Conservation (phyloP, 306 rosid genomes). For the Mucuna pruriens region DNA sequence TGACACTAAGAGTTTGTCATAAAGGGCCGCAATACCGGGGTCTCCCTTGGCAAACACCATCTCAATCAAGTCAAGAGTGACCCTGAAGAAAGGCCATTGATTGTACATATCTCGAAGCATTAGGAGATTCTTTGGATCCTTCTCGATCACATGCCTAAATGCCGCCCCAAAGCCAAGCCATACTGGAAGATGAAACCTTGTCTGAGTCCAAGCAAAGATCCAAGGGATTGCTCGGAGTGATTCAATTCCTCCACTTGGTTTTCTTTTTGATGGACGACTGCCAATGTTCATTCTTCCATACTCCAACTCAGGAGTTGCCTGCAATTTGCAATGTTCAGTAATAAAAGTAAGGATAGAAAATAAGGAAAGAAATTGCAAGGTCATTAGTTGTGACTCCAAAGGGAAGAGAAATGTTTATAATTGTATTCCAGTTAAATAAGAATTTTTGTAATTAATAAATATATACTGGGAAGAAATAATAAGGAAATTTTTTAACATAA, state of each 20-base stretch:
- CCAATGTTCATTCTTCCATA: conserved; percentile 89
- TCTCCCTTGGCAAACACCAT: conserved; percentile 93
- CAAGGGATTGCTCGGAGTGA: conserved; percentile 92
- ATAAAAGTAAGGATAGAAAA: conserved; percentile 4
- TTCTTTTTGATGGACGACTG: conserved; percentile 87
- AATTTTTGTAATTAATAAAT: neutral
- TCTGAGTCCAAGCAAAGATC: conserved; percentile 94
- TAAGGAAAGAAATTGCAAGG: neutral
- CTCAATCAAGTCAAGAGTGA: conserved; percentile 78
- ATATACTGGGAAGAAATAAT: neutral
- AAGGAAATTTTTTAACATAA: neutral
- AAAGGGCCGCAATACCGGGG: conserved; percentile 77
- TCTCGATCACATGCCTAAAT: conserved; percentile 62
- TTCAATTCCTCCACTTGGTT: conserved; percentile 93
- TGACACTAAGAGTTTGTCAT: conserved; percentile 80
- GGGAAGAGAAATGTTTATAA: neutral
- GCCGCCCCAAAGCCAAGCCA: conserved; percentile 92
- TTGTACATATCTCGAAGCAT: conserved; percentile 76
- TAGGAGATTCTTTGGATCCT: conserved; percentile 77
- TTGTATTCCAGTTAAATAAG: neutral
- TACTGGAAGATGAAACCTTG: conserved; percentile 89
- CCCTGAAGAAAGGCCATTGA: conserved; percentile 93
- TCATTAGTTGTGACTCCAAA: conserved; percentile 9
- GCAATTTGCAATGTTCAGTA: conserved; percentile 22
- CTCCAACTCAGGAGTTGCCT: conserved; percentile 89